Evolutionary conservation across 768 basidiomycete species (phyloP).

Genomic region (Leccinum subgranulosum): DNA sequence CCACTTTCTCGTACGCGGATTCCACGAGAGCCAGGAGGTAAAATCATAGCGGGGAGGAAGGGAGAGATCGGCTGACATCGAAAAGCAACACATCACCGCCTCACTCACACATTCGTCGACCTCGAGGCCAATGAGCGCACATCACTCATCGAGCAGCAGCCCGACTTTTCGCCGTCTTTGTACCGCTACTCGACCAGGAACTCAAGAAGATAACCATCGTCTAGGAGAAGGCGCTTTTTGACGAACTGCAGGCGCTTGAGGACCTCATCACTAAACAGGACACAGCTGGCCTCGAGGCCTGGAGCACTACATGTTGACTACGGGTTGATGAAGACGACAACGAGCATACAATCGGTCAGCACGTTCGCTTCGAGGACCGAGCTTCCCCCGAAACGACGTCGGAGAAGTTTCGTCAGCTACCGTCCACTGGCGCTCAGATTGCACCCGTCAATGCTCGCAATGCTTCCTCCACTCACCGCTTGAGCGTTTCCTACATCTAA

Average conservation of each 20-base stretch:
- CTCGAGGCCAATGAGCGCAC: not conserved
- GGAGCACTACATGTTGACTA: conserved; percentile 26
- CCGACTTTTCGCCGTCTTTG: not conserved
- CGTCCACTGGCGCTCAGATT: conserved; percentile 8
- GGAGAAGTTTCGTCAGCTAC: conserved; percentile 23
- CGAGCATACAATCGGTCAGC: conserved; percentile 23
- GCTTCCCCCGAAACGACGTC: conserved; percentile 28
- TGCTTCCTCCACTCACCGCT: conserved; percentile 19
- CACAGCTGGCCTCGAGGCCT: no score
- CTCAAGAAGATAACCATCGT: not conserved
- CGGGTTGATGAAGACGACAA: conserved; percentile 59
- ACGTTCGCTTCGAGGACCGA: conserved; percentile 26
- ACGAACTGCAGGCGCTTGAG: not conserved
- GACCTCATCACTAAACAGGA: no score
- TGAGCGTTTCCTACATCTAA: no score
- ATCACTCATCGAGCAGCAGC: not conserved
- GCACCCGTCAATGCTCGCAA: conserved; percentile 6
- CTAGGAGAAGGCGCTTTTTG: not conserved
- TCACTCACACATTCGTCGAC: no score
- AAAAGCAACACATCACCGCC: conserved; percentile 60
- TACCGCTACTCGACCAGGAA: not conserved
- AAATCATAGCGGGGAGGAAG: no score
- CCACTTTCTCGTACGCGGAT: no score
- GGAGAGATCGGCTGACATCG: conserved; percentile 33
- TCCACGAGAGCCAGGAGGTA: no score